These are phyloP conservation scores for Talaromyces borbonicus DNA, from an alignment of 495 filamentous ascomycete species.

Conservation along the genomic window DNA sequence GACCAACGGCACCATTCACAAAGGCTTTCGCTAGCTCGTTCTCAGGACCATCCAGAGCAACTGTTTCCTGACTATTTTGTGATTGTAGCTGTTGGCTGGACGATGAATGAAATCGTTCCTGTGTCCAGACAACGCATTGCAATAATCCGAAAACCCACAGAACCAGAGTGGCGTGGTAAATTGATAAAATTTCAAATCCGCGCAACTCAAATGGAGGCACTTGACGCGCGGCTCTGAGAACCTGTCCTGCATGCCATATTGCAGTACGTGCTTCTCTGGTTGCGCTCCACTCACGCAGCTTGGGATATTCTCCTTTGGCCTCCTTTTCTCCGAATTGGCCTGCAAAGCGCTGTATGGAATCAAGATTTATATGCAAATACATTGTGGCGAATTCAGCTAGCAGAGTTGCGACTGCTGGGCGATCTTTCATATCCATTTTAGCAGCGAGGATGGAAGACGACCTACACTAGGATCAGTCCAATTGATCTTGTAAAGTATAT, in stretches of 20 bases:
- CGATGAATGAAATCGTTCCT: constrained; percentile 1
- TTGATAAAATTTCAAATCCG: constrained; percentile 45
- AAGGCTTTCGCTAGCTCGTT: constrained; percentile 23
- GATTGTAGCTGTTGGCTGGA: constrained; percentile 20
- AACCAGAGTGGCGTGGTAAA: constrained; percentile 45
- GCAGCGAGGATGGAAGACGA: background rate
- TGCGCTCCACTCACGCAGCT: constrained; percentile 40
- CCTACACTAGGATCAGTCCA: background rate
- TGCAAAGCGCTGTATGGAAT: constrained; percentile 51
- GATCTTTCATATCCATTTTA: background rate
- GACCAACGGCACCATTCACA: constrained; percentile 18
- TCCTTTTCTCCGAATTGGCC: constrained; percentile 51
- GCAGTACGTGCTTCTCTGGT: constrained; percentile 39
- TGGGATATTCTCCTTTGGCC: constrained; percentile 38
- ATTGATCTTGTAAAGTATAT: background rate
- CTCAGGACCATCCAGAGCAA: constrained; percentile 14
- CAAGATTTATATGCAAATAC: constrained; percentile 46
- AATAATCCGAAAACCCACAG: constrained; percentile 48
- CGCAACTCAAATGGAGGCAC: constrained; percentile 37
- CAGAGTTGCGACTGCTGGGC: constrained; percentile 18
- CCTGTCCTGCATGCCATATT: constrained; percentile 51
- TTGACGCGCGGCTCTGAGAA: constrained; percentile 38
- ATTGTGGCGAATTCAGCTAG: constrained; percentile 44
- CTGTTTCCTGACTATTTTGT: constrained; percentile 17
- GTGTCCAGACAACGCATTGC: constrained; percentile 11